phyloP scores from a whole-genome alignment of 768 basidiomycete genomes.

The Udeniomyces megalosporus region DNA sequence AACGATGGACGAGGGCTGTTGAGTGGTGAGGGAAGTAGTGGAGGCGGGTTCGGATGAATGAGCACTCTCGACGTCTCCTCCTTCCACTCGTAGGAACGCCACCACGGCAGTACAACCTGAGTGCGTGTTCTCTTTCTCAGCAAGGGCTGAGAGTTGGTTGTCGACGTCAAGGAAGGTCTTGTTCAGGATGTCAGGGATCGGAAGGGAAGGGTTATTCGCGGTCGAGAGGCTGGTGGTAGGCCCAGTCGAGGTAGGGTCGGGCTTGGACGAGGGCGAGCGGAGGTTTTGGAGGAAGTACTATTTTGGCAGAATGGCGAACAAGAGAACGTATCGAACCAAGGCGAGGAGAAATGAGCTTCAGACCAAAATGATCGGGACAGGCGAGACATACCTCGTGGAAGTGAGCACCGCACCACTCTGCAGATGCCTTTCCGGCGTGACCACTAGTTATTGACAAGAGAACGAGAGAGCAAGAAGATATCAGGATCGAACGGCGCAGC shows the following conservation, averaged over 20 bases:
- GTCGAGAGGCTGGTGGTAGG: slow-evolving; percentile 25
- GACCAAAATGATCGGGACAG: background rate
- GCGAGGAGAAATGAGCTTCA: background rate
- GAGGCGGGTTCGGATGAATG: background rate
- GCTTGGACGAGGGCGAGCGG: background rate
- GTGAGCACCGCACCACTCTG: slow-evolving; percentile 94
- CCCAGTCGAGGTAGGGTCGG: background rate
- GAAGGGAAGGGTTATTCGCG: slow-evolving; percentile 42
- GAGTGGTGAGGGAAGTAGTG: background rate
- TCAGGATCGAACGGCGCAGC: background rate
- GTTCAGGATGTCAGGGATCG: slow-evolving; percentile 78
- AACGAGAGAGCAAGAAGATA: background rate
- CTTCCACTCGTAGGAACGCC: slow-evolving; percentile 85
- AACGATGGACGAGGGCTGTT: no score
- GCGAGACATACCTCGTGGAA: slow-evolving; percentile 58
- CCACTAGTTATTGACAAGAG: slow-evolving; percentile 34
- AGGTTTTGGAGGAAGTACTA: slow-evolving; percentile 5
- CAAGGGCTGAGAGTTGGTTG: slow-evolving; percentile 58
- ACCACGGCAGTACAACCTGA: slow-evolving; percentile 95
- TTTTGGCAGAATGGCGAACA: background rate
- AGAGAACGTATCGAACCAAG: no score
- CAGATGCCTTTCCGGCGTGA: slow-evolving; percentile 95
- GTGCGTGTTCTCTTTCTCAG: slow-evolving; percentile 78
- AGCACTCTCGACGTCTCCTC: slow-evolving; percentile 32
- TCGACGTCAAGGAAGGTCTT: slow-evolving; percentile 91